Evolutionary conservation across 106 monocot genomes (phyloP).

Genomic region (Triglochin maritima): DNA sequence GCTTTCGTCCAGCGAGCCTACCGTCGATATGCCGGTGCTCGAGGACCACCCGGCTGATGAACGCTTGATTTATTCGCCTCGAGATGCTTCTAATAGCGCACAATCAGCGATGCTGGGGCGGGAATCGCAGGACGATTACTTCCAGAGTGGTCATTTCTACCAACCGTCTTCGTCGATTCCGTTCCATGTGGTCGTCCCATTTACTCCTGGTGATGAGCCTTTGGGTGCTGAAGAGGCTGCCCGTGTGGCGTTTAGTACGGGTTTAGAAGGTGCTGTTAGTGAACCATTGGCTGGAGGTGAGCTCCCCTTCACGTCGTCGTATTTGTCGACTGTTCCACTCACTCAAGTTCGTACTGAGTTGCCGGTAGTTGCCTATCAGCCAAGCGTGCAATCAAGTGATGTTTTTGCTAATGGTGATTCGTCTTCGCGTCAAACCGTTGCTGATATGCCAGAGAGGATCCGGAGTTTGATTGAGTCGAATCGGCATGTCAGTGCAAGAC

Average conservation of each 20-base stretch:
- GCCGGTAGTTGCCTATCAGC: constrained; percentile 14
- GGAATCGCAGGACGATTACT: constrained; percentile 16
- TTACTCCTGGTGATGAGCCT: background rate
- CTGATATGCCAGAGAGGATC: constrained; percentile 33
- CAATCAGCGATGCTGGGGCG: background rate
- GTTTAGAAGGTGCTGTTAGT: background rate
- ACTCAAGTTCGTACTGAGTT: background rate
- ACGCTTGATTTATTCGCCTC: background rate
- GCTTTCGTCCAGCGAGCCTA: constrained; percentile 14
- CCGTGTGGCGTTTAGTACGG: background rate
- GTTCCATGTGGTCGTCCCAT: background rate
- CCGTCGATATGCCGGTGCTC: constrained; percentile 6
- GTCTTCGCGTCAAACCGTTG: constrained; percentile 19
- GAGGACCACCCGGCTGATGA: background rate
- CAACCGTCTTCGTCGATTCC: constrained; percentile 3
- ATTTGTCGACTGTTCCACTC: constrained; percentile 1
- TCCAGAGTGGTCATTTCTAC: constrained; percentile 20
- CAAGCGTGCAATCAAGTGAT: constrained; percentile 5
- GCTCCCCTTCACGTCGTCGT: background rate
- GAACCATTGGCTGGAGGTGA: constrained; percentile 8
- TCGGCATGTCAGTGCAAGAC: constrained; percentile 18
- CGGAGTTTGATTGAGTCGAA: constrained; percentile 42
- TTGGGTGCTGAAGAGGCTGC: background rate
- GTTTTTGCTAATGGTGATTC: constrained; percentile 14
- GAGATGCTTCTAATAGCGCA: background rate